Conservation (phyloP, 805 yeast species). For the Ogataea minuta region DNA sequence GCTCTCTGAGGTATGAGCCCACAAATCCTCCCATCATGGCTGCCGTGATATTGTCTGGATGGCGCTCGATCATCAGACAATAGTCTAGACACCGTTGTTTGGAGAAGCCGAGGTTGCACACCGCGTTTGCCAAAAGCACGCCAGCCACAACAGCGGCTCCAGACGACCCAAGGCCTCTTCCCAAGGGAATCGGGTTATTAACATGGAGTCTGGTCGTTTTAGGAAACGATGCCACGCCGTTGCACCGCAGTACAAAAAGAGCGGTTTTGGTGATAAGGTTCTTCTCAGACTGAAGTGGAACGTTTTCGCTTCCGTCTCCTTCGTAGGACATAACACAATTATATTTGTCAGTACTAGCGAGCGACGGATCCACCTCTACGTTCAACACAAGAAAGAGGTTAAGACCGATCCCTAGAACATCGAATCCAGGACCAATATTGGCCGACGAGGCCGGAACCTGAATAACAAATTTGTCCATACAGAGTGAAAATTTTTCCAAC, state of each 20-base stretch:
- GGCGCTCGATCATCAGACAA: slow-evolving; percentile 96
- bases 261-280: slow-evolving; percentile 94
- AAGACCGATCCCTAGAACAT: slow-evolving; percentile 90
- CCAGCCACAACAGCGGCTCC: slow-evolving; percentile 99
- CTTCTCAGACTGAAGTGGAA: slow-evolving; percentile 73
- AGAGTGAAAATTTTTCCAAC: slow-evolving; percentile 29
- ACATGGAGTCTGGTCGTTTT: slow-evolving; percentile 78
- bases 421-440: slow-evolving; percentile 98
- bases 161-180: slow-evolving; percentile 95
- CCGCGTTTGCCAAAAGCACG: slow-evolving; percentile 81
- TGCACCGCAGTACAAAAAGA: slow-evolving; percentile 83
- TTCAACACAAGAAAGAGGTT: slow-evolving; percentile 67
- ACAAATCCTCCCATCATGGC: slow-evolving; percentile 99
- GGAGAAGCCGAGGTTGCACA: slow-evolving; percentile 69
- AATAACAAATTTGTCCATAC: slow-evolving; percentile 48
- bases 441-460: slow-evolving; percentile 96
- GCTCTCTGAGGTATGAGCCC: slow-evolving; percentile 86
- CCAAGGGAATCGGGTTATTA: slow-evolving; percentile 89
- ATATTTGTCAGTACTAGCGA: slow-evolving; percentile 50
- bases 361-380: slow-evolving; percentile 57
- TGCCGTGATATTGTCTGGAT: slow-evolving; percentile 97
- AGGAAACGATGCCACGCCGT: slow-evolving; percentile 75
- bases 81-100: slow-evolving; percentile 88
- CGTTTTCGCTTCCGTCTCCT: slow-evolving; percentile 75
- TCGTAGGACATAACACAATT: slow-evolving; percentile 68